A percentile compares a stretch with the other conserved stretches of the same genome.
phyloP scores from a whole-genome alignment of 202 grass and related monocot species.

The Musa balbisiana region DNA sequence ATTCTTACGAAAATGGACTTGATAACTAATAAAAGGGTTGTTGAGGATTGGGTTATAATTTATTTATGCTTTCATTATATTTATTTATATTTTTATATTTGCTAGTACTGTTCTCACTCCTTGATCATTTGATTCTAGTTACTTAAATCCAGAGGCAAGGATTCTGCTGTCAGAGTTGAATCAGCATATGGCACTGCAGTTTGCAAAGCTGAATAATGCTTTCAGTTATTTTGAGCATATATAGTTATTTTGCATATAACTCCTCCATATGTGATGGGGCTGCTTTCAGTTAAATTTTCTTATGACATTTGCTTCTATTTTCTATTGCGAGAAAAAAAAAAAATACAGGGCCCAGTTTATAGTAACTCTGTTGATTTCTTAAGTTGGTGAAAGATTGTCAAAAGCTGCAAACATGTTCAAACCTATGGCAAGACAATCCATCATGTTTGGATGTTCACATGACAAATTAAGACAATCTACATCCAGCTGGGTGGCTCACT shows the following conservation, averaged over 20 bases:
- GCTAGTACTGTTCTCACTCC: background rate
- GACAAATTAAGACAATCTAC: no score
- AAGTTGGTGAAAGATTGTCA: no score
- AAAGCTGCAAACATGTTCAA: no score
- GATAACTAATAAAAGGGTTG: conserved; percentile 72
- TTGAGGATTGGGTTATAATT: conserved; percentile 59
- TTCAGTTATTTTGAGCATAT: conserved; percentile 20
- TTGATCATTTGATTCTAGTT: conserved; percentile 33
- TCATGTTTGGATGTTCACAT: no score
- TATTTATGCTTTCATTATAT: background rate
- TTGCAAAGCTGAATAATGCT: conserved; percentile 76
- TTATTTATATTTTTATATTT: conserved; percentile 9
- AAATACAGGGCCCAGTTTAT: no score
- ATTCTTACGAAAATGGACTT: conserved; percentile 97
- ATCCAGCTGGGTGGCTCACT: no score
- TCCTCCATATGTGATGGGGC: no score
- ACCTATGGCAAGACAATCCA: no score
- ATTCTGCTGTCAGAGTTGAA: conserved; percentile 80
- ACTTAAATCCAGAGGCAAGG: conserved; percentile 67
- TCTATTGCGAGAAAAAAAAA: no score
- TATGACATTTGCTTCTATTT: no score
- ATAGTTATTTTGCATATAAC: background rate
- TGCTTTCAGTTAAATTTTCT: no score
- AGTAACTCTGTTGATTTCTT: no score
- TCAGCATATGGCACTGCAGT: conserved; percentile 75